Evolutionary conservation across 202 grass and related monocot species (phyloP), one percentile per base, ranked within the genome.

Genomic region (Carex arenaria): DNA sequence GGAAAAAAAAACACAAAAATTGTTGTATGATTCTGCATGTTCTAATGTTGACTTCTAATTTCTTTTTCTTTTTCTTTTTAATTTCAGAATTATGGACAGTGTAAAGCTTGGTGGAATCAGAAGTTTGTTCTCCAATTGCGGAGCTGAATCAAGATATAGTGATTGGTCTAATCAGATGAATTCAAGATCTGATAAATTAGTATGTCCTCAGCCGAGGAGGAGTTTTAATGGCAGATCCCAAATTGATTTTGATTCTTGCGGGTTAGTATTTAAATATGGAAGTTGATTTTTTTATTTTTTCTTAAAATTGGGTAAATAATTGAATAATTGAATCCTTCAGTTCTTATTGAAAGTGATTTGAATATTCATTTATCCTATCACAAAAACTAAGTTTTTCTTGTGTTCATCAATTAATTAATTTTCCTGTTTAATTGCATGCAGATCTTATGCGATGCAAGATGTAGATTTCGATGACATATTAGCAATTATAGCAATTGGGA

Each of bases 191-290:
- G 64, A 51, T 55, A 19, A 69, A 69, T 69, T 82, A 19, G 28
- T 82, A 0, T 82, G 80, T 43, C 80, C 80, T 82, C 80, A 52
- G 20, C 80, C 80, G 20, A 56, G 64, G 64, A 55, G 80, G 49
- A 82, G 80, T 53, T 82, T 69, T 15, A 82, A 82, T 53, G 34
- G 42, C 1, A 3, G 80, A 66, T 82, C 80, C 7, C 60, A 64
- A 52, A 11, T 82, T 18, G 34, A 82, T 82, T 82, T 82, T 82
- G 62, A 82, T 80, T 80, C 76, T 61, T 80, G 54, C 22, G 61
- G 63, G 80, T 82, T n/a, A 82, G 61, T 82, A 7, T 47, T 82
- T 51, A 5, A 67, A 32, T 42, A 6, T 42, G 7, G 3, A 20
- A 43, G 2, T 20, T 70, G 3, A 70, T 63, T 20, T 80, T 22